A percentile compares a stretch with the other conserved stretches of the same genome.
Conservation (phyloP, 2,329 filamentous ascomycete genomes). For the Epichloe hybrida region DNA sequence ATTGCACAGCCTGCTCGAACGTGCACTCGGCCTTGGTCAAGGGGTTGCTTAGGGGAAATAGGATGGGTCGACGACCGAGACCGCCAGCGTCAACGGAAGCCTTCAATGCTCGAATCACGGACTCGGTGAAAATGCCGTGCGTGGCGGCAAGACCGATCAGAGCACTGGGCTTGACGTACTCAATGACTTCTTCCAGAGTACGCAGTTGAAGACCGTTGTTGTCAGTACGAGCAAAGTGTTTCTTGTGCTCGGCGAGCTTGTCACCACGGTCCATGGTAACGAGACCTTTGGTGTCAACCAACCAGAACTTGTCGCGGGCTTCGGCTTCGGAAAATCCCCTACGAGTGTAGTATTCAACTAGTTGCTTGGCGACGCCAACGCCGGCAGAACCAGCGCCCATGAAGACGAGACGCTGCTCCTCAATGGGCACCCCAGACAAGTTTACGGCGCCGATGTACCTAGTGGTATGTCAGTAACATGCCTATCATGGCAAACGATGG, state of each 20-base stretch:
- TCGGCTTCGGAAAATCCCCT: slow-evolving; percentile 80
- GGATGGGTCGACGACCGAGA: slow-evolving; percentile 66
- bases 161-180: slow-evolving; percentile 89
- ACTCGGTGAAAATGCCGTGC: slow-evolving; percentile 84
- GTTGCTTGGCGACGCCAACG: slow-evolving; percentile 94
- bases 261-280: slow-evolving; percentile 89
- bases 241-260: slow-evolving; percentile 81
- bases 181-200: slow-evolving; percentile 78
- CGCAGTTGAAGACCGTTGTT: slow-evolving; percentile 58
- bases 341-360: slow-evolving; percentile 92
- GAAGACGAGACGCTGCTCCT: slow-evolving; percentile 91
- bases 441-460: slow-evolving; percentile 62
- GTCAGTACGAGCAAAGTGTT: slow-evolving; percentile 53
- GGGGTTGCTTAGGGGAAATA: slow-evolving; percentile 97
- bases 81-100: slow-evolving; percentile 48
- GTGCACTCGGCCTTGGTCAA: slow-evolving; percentile 95
- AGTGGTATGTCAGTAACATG: slow-evolving; percentile 41
- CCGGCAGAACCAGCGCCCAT: slow-evolving; percentile 91
- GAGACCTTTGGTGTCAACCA: slow-evolving; percentile 92
- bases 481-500: background rate
- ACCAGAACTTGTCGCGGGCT: slow-evolving; percentile 85
- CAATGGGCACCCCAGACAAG: slow-evolving; percentile 68
- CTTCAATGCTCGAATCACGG: slow-evolving; percentile 61
- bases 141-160: slow-evolving; percentile 91
- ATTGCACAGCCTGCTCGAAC: slow-evolving; percentile 80